Evolutionary conservation across 345 rosid species (phyloP).

Genomic region (Lepidium sativum): DNA sequence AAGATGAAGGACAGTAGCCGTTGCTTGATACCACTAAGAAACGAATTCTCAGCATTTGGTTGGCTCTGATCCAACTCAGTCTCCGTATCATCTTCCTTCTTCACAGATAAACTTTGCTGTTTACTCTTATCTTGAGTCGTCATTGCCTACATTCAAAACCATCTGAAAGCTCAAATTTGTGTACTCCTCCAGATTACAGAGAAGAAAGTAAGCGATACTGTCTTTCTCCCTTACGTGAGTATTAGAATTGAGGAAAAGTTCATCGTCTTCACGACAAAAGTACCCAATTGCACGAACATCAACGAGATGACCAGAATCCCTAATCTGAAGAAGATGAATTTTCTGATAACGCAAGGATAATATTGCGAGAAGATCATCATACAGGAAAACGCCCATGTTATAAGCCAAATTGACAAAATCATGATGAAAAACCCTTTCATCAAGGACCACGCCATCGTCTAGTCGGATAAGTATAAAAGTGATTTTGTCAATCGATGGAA

Average conservation of each 20-base stretch:
- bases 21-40: slow-evolving; percentile 85
- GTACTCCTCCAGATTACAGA: background rate
- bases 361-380: slow-evolving; percentile 83
- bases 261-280: slow-evolving; percentile 87
- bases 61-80: slow-evolving; percentile 34
- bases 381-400: slow-evolving; percentile 81
- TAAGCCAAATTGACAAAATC: slow-evolving; percentile 73
- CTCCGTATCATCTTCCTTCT: slow-evolving; percentile 34
- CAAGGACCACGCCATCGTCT: slow-evolving; percentile 76
- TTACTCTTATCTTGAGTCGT: slow-evolving; percentile 40
- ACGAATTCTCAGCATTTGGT: slow-evolving; percentile 34
- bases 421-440: slow-evolving; percentile 73
- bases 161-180: background rate
- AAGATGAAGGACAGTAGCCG: slow-evolving; percentile 89
- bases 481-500: slow-evolving; percentile 77
- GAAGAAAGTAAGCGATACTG: background rate
- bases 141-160: slow-evolving; percentile 40
- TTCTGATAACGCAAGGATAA: slow-evolving; percentile 83
- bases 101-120: slow-evolving; percentile 35
- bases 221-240: slow-evolving; percentile 50
- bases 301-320: slow-evolving; percentile 84
- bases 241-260: slow-evolving; percentile 75
- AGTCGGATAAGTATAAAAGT: slow-evolving; percentile 77
- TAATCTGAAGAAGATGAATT: slow-evolving; percentile 80
- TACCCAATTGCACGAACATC: slow-evolving; percentile 81